Percentiles rank a stretch among this genome's conserved stretches.
Conservation (phyloP, 129 eudicot species). For the Solidago caesia region DNA sequence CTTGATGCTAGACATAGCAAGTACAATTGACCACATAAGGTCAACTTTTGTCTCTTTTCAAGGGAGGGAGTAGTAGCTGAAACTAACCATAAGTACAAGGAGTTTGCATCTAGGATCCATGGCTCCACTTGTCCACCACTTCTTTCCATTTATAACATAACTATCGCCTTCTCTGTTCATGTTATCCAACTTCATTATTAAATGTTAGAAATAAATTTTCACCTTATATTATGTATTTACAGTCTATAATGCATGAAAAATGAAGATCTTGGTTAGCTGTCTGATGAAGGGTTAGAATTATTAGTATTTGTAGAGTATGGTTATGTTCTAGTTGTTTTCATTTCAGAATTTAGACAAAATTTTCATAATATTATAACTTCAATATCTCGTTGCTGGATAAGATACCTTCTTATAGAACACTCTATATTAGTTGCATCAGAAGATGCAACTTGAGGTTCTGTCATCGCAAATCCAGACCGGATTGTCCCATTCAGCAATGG, state of each 20-base stretch:
- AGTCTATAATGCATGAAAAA: not conserved
- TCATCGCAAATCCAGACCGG: conserved; percentile 99
- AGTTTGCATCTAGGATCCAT: conserved; percentile 99
- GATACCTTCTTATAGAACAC: conserved; percentile 79
- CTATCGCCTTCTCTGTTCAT: conserved; percentile 71
- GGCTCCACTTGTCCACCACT: conserved; percentile 99
- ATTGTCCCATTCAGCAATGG: conserved; percentile 92
- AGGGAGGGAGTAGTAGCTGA: not conserved
- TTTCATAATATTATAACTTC: conserved; percentile 16
- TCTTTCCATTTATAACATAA: conserved; percentile 81
- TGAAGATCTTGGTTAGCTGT: not conserved
- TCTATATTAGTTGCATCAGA: conserved; percentile 98
- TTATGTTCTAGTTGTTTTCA: not conserved
- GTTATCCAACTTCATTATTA: conserved; percentile 22
- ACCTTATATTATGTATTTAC: not conserved
- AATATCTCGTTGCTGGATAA: not conserved
- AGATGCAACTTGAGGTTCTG: conserved; percentile 97
- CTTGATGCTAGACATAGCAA: not conserved
- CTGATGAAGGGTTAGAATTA: not conserved
- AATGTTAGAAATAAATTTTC: not conserved
- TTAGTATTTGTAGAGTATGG: not conserved
- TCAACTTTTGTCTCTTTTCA: not conserved
- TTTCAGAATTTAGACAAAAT: not conserved
- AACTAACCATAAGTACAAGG: conserved; percentile 90
- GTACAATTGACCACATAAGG: conserved; percentile 2